Evolutionary conservation across 331 rosid species (phyloP).

Genomic region (Quercus phellos): DNA sequence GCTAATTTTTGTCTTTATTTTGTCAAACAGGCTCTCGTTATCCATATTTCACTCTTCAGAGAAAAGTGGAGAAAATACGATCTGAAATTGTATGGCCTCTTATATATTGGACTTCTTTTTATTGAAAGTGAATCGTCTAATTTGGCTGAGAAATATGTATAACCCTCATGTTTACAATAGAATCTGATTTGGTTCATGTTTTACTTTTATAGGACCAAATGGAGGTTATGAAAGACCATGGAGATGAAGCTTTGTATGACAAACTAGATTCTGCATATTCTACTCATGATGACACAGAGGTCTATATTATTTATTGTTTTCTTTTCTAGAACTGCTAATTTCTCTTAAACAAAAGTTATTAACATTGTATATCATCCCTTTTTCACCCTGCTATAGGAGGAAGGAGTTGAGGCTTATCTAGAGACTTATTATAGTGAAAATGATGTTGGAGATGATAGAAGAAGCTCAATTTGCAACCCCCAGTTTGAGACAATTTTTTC

Average conservation of each 20-base stretch:
- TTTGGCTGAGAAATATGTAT: background rate
- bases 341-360: too few relatives aligned
- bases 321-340: background rate
- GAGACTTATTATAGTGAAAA: slow-evolving; percentile 30
- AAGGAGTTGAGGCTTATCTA: slow-evolving; percentile 37
- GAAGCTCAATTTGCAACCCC: slow-evolving; percentile 17
- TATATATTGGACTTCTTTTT: background rate
- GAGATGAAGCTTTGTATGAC: slow-evolving; percentile 65
- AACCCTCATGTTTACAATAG: slow-evolving; percentile 5
- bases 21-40: slow-evolving; percentile 59
- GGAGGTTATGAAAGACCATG: slow-evolving; percentile 62
- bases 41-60: slow-evolving; percentile 61
- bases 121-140: slow-evolving; percentile 11
- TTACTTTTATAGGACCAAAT: slow-evolving; percentile 56
- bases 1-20: slow-evolving; percentile 22
- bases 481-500: slow-evolving; percentile 28
- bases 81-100: slow-evolving; percentile 62
- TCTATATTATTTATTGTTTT: slow-evolving; percentile 1
- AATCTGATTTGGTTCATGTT: slow-evolving; percentile 16
- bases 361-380: background rate
- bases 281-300: slow-evolving; percentile 69
- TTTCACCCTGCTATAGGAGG: slow-evolving; percentile 13
- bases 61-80: slow-evolving; percentile 54
- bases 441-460: slow-evolving; percentile 35
- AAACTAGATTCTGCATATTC: slow-evolving; percentile 61